Evolutionary conservation across 2,329 filamentous ascomycete genomes (phyloP), one percentile per base, ranked within the genome.

Genomic region (Sporothrix curviconia): DNA sequence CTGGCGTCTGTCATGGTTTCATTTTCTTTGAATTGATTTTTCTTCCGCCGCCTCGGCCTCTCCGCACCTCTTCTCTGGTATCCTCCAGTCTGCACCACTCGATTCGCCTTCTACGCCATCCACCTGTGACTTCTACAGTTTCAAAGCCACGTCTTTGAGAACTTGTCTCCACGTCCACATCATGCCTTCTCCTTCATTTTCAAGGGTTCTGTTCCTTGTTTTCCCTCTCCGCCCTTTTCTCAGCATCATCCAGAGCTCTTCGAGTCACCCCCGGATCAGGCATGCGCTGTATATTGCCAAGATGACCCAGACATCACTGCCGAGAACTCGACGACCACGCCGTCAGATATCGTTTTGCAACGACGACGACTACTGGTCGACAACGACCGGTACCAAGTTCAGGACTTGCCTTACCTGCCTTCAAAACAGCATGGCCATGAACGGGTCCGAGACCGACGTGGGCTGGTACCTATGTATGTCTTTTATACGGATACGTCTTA

Each of bases 201-300:
- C 32, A 39, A 25, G 22, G 34, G 34, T 22, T 1, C 3, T n/a
- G 14, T 25, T 14, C 47, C 34, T 51, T 5, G 8, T 15, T n/a
- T 24, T 25, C 14, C 12, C 12, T 25, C 22, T 7, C 11, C 22
- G 14, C 25, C 24, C 24, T 40, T 65, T 37, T 57, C 65, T 36
- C 42, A 56, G 37, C 24, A 4, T 30, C 43, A 55, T 46, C 3
- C 12, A 47, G 11, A 1, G 72, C 71, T 3, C 67, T 81, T 3
- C 69, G 78, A 54, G 74, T 81, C 2, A 75, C 78, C 1, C 76
- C 79, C 0, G 76, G 75, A 9, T 83, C 80, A n/a, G 0, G 64
- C 70, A 9, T 83, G 80, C 63, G 72, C 78, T 0, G 66, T 73
- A 0, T 58, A 75, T 2, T 83, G 80, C 56, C 64, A 78, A 4